Evolutionary conservation across 768 basidiomycete genomes (phyloP).

Genomic region (Pluteus cervinus): DNA sequence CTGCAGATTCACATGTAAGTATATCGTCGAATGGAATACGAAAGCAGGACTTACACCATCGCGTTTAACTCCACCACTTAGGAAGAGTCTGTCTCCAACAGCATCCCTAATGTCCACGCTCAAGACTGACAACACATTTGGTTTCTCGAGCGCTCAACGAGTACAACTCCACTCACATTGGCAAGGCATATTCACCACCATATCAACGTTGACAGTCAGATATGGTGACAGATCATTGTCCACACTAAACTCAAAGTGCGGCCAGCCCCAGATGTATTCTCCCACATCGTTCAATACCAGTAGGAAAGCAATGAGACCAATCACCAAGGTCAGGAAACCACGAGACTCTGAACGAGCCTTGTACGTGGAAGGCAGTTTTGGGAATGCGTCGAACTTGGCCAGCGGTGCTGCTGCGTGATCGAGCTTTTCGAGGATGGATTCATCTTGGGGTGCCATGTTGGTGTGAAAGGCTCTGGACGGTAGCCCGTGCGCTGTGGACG

Average conservation of each 20-base stretch:
- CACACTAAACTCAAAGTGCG: conserved; percentile 84
- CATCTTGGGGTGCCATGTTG: conserved; percentile 19
- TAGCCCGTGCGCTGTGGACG: too few relatives aligned
- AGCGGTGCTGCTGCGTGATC: conserved; percentile 58
- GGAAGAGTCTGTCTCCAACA: conserved; percentile 85
- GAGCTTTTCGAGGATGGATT: conserved; percentile 53
- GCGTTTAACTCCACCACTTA: conserved; percentile 71
- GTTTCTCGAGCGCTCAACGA: background rate
- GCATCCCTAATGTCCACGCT: conserved; percentile 89
- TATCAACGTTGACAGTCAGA: conserved; percentile 86
- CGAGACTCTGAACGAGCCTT: conserved; percentile 73
- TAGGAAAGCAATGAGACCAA: conserved; percentile 58
- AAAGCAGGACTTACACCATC: conserved; percentile 61
- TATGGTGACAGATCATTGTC: conserved; percentile 55
- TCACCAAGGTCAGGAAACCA: conserved; percentile 75
- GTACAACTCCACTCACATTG: conserved; percentile 55
- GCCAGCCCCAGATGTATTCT: conserved; percentile 93
- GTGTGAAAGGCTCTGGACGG: too few relatives aligned
- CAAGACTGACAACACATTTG: conserved; percentile 43
- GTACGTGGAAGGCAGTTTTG: conserved; percentile 79
- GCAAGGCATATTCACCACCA: conserved; percentile 92
- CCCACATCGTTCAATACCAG: conserved; percentile 84
- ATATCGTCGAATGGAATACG: background rate
- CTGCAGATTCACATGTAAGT: conserved; percentile 24
- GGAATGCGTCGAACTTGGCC: conserved; percentile 79